Evolutionary conservation across 305 asterid species (phyloP), one percentile per base, ranked within the genome.

Genomic region (Fraxinus greggii): DNA sequence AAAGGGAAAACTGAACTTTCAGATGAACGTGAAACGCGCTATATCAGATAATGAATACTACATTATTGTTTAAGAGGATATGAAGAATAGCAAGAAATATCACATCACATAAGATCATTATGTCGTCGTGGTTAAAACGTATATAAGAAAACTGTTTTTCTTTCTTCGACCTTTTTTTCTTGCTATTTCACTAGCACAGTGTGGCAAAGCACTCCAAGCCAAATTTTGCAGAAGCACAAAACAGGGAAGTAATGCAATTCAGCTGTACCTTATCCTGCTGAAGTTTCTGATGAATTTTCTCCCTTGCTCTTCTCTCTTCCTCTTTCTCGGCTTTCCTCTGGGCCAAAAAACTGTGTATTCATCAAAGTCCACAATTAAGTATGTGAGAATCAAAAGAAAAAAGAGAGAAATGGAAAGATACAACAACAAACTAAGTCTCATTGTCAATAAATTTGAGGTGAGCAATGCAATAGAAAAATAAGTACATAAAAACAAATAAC

Each of bases 211-310:
- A 72, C 75, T 76, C 35, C 31, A 21, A 15, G 61, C 31, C 24
- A 81, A 74, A 24, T 7, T 23, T 72, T n/a, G 51, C n/a, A 79
- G 31, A 33, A 24, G 77, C 83, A 74, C 17, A 70, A 24, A 82
- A 10, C 32, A 4, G 7, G 51, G 81, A 28, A 75, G 59, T 51
- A 17, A 74, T 40, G 42, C 9, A 72, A 80, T 63, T 63, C 35
- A 61, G 72, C 15, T 81, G 79, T 83, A 92, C 97, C 97, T 90
- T 94, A 85, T 94, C 98, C 77, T 90, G 97, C 81, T 84, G 92
- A 77, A 94, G 88, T 83, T 91, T 92, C 83, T 88, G 93, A 69
- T 88, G 94, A 85, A 92, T 81, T 83, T 72, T 90, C 78, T 92
- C 97, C 75, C 91, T 88, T 48, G 93, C 93, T 84, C 89, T 84